Evolutionary conservation across 1,139 yeast species (phyloP).

Genomic region (Arxiozyma heterogenica): DNA sequence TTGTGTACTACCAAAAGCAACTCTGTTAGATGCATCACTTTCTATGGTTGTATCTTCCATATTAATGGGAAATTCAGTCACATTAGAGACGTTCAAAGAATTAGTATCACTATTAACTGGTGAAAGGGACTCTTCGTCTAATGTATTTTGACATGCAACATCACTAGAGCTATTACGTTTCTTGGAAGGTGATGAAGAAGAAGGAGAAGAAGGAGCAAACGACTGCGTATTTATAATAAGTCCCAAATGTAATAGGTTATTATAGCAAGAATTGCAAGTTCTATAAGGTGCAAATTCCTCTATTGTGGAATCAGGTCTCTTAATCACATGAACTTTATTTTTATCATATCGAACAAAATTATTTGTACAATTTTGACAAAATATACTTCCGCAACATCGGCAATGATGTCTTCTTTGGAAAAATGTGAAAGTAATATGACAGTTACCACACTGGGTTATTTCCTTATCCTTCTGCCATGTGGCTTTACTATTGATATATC

Average conservation of each 20-base stretch:
- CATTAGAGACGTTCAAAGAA: background rate
- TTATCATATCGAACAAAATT: slow-evolving; percentile 24
- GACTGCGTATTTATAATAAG: slow-evolving; percentile 9
- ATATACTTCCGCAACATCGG: slow-evolving; percentile 36
- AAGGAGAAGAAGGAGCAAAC: background rate
- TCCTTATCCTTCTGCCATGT: slow-evolving; percentile 75
- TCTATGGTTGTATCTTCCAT: background rate
- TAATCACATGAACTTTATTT: slow-evolving; percentile 54
- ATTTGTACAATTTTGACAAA: slow-evolving; percentile 24
- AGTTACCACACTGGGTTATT: slow-evolving; percentile 51
- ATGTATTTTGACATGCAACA: background rate
- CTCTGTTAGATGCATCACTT: background rate
- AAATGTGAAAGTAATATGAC: slow-evolving; percentile 50
- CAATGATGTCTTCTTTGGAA: slow-evolving; percentile 87
- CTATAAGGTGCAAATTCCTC: slow-evolving; percentile 44
- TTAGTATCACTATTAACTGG: background rate
- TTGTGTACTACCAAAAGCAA: background rate
- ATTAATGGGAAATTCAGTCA: background rate
- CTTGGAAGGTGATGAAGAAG: background rate
- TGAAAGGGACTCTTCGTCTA: background rate
- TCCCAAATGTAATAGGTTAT: slow-evolving; percentile 23
- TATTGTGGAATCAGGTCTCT: slow-evolving; percentile 43
- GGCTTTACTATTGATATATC: slow-evolving; percentile 30
- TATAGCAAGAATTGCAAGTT: slow-evolving; percentile 27
- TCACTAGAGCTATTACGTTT: background rate